Base-by-base conservation (phyloP, 257 asterid species). In the Coffea eugenioides region DNA sequence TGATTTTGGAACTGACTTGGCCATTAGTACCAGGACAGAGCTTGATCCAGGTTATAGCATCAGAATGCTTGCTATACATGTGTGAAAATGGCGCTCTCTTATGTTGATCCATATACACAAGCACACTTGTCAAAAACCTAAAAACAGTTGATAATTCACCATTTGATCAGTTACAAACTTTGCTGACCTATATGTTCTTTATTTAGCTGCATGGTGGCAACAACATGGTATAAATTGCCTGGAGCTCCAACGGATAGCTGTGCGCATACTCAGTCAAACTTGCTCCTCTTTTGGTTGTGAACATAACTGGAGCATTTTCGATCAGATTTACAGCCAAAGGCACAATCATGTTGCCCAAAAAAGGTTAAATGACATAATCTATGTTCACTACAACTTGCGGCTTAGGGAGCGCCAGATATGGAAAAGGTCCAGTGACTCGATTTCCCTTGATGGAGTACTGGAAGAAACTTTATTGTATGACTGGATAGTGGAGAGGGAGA, bases 161-260 rank as follows among this genome's bases (percentile, higher is more conserved):
- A 20, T 73, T 45, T 51, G 46, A 67, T 62, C 68, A 36, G 68
- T 54, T 51, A 43, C 79, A 77, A 65, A 45, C 83, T 85, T 74
- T 64, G 64, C 83, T 86, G 87, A 89, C 43, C 41, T 20, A 68
- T 56, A 64, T 80, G 79, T 81, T 27, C 79, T 83, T 79, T 82
- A 76, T 77, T n/a, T 78, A 94, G 98, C 98, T 87, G 95, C 97
- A 79, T 94, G 98, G 98, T 94, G 98, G 98, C 96, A 91, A 85
- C 97, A 92, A 75, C 98, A 94, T 77, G 98, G 98, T 77, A 91
- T 92, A 82, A 92, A 92, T 88, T 92, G 98, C 75, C 82, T 94
- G 87, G 98, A 94, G 94, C 90, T 94, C 79, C 97, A 92, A 85
- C 80, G 91, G 56, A 92, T 92, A 86, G 95, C 98, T 61, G 94